Base-by-base conservation (phyloP, 1,284 basidiomycete species). In the Austroboletus novae-zelandiae region DNA sequence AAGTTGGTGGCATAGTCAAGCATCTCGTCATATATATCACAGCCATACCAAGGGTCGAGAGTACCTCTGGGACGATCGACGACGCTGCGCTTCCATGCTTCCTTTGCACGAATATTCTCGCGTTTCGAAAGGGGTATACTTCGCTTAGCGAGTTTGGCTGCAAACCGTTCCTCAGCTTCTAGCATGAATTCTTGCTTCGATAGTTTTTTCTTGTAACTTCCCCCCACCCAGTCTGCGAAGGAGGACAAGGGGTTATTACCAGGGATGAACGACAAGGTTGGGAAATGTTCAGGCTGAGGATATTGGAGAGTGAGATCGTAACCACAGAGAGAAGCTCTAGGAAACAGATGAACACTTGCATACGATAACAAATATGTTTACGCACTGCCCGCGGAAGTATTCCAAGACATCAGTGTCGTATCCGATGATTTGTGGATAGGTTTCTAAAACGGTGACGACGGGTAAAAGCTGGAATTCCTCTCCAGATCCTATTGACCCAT, bases 231-330 rank as follows among this genome's bases (percentile, higher is more conserved):
- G 9, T 18, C 54, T 6, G 66, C 69, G 15, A 65, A 58, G 15
- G 66, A 53, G 17, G 72, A 70, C 47, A 60, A 34, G 5, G 57
- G 52, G 15, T 58, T 34, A 6, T 27, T 25, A 4, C 66, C 68
- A 31, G 68, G 52, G n/a, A 58, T 57, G 34, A 74, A 66, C 4
- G 61, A 56, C 18, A 81, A 61, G 13, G 77, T 71, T 0, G 83
- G 80, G 49, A 88, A 77, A 45, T 70, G 65, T 35, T 74, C 75
- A 31, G 72, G 70, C 62, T 88, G 82, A 1, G 86, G 86, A 56
- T 89, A 89, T 17, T 83, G 81, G 10, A 89, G 69, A 61, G 83
- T 84, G 31, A 89, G 63, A 60, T 89, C 74, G 60, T 79, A 86
- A 3, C 79, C 78, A 57, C 86, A 89, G 23, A 86, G 70, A 45